Percentiles rank a stretch among this genome's conserved stretches.
phyloP scores from a whole-genome alignment of 257 asterid species.

The Solanum clarkiae region DNA sequence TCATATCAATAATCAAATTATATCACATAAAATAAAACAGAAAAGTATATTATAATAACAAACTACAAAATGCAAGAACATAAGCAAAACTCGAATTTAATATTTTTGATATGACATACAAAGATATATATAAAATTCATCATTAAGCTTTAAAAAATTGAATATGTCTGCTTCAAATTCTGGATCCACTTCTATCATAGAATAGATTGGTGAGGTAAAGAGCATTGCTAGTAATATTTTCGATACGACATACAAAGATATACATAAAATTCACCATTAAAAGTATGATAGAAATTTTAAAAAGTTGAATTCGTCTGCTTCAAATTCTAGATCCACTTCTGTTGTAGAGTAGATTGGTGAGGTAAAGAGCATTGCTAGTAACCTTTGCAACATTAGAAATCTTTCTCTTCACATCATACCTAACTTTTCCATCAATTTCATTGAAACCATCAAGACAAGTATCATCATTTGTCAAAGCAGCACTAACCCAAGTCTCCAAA shows the following conservation, averaged over 20 bases:
- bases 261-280: background rate
- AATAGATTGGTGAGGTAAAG: constrained; percentile 60
- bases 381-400: constrained; percentile 59
- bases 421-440: constrained; percentile 39
- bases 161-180: background rate
- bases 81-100: background rate
- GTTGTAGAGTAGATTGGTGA: constrained; percentile 43
- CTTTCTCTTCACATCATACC: constrained; percentile 48
- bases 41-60: background rate
- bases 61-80: background rate
- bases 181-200: background rate
- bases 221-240: constrained; percentile 62
- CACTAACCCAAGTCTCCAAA: constrained; percentile 90
- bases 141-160: background rate
- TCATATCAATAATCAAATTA: rapidly evolving
- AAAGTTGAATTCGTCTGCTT: rapidly evolving
- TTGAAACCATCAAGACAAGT: constrained; percentile 88
- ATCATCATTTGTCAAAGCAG: constrained; percentile 76
- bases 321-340: background rate
- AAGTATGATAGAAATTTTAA: background rate
- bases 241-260: background rate
- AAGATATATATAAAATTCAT: background rate
- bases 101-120: background rate
- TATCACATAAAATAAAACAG: background rate
- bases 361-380: constrained; percentile 83